Conservation (phyloP, 2,329 filamentous ascomycete species). For the Zymoseptoria crescenta region DNA sequence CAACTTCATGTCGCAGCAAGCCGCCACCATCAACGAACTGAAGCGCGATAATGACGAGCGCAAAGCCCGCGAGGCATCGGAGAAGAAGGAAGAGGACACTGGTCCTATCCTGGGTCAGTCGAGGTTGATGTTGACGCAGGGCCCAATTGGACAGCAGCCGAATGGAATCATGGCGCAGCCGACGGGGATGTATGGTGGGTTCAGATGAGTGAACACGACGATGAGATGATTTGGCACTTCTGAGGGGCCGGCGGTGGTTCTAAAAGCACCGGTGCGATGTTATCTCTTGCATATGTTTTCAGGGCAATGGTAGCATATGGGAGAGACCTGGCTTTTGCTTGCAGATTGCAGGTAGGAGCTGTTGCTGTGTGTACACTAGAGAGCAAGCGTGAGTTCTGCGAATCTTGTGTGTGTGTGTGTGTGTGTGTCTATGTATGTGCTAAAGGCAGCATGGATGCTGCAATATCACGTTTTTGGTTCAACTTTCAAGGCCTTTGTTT, state of each 20-base stretch:
- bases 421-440: background rate
- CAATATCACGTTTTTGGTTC: background rate
- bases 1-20: constrained; percentile 90
- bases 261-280: background rate
- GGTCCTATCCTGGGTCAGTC: constrained; percentile 85
- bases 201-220: constrained; percentile 13
- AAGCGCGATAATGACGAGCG: constrained; percentile 96
- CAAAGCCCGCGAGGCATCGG: constrained; percentile 61
- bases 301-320: background rate
- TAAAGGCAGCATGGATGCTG: background rate
- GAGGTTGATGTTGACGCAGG: constrained; percentile 92
- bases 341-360: background rate
- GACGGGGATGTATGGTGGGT: constrained; percentile 43
- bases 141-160: constrained; percentile 57
- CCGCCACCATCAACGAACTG: constrained; percentile 70
- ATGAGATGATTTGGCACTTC: background rate
- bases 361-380: background rate
- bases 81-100: constrained; percentile 77
- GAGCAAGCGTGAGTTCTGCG: background rate
- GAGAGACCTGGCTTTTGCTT: background rate
- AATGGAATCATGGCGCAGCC: constrained; percentile 87
- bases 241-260: background rate
- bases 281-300: background rate
- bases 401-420: background rate
- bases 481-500: background rate